Conservation (phyloP, 331 rosid genomes). For the Erythrophleum ivorense region DNA sequence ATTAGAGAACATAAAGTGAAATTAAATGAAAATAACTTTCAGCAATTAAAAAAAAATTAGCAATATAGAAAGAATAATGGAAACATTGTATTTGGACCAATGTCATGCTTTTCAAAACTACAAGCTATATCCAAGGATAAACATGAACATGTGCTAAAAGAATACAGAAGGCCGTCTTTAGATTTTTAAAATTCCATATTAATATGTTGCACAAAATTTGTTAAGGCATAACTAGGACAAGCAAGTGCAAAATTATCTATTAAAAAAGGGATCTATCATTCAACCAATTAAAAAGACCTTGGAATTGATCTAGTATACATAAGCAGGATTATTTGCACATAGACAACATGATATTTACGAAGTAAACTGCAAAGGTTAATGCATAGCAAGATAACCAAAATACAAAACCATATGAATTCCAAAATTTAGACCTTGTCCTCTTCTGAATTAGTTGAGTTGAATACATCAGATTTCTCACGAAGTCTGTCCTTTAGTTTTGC, state of each 20-base stretch:
- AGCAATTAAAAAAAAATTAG: neutral
- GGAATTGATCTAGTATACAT: neutral
- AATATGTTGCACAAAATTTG: neutral
- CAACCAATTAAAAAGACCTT: neutral
- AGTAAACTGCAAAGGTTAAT: conserved; percentile 17
- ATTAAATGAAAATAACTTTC: conserved; percentile 18
- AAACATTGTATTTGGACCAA: neutral
- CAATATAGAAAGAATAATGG: neutral
- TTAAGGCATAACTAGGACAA: neutral
- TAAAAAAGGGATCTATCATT: neutral
- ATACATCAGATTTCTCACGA: conserved; percentile 87
- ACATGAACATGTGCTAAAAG: neutral
- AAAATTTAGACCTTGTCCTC: conserved; percentile 72
- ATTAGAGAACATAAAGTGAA: conserved; percentile 21
- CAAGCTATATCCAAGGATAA: conserved; percentile 18
- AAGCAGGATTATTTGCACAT: conserved; percentile 3
- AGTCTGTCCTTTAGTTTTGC: conserved; percentile 74
- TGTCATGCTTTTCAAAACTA: conserved; percentile 11
- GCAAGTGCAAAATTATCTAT: neutral
- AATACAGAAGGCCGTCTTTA: neutral
- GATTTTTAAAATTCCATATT: conserved; percentile 1
- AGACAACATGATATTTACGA: neutral
- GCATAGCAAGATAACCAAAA: neutral
- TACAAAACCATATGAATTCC: neutral
- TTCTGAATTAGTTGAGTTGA: conserved; percentile 65